A percentile compares a stretch with the other conserved stretches of the same genome.
Evolutionary conservation across 2,329 filamentous ascomycete species (phyloP).

Genomic region (Pestalotiopsis sp.): DNA sequence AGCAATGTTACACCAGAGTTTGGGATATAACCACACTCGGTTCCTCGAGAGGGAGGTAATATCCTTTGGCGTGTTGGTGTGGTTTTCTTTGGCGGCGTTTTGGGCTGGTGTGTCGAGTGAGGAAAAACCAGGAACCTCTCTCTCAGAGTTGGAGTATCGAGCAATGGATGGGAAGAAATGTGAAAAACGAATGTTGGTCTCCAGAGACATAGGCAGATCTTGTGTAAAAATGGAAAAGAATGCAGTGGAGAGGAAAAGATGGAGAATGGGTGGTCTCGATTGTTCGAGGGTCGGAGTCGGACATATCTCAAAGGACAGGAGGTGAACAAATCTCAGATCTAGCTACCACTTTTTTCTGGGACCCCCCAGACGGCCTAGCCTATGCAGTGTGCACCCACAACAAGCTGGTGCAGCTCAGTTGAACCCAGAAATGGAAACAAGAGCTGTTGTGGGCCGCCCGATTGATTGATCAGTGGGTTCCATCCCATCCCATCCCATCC

Average conservation of each 20-base stretch:
- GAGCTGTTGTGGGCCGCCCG: not conserved
- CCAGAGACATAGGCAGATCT: not conserved
- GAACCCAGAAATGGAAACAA: not conserved
- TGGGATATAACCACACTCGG: not conserved
- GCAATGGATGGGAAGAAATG: not conserved
- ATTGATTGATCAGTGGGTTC: not conserved
- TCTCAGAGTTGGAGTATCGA: not conserved
- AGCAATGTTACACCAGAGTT: not conserved
- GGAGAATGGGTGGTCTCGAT: slow-evolving; percentile 5
- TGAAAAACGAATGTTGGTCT: slow-evolving; percentile 1
- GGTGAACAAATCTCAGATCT: slow-evolving; percentile 2
- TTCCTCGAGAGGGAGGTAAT: not conserved
- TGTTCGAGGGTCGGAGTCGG: not conserved
- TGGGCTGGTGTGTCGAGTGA: not conserved
- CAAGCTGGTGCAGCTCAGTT: not conserved
- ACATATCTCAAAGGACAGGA: slow-evolving; percentile 1
- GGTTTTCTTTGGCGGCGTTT: not conserved
- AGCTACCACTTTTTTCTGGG: not conserved
- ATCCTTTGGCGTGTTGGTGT: no score
- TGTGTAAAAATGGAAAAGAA: not conserved
- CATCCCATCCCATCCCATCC: not conserved
- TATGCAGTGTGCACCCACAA: not conserved
- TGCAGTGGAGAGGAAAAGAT: slow-evolving; percentile 4
- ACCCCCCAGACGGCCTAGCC: not conserved
- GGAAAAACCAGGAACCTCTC: not conserved